Conservation (phyloP, 106 monocot genomes). For the Agapanthus africanus region DNA sequence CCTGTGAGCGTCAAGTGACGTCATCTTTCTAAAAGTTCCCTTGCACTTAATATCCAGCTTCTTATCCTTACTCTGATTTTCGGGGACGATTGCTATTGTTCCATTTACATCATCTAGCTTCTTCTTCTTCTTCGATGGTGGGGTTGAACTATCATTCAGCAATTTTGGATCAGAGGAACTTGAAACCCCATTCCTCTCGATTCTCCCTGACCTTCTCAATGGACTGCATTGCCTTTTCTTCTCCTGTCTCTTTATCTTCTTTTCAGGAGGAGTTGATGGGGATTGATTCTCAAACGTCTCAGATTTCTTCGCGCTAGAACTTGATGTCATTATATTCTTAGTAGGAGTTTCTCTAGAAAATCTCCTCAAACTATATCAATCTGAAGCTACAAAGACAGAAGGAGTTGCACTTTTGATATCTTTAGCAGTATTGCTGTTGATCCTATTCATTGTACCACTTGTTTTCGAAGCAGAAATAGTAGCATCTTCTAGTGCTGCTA, state of each 20-base stretch:
- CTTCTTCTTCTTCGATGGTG: constrained; percentile 9
- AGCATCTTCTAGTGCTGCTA: background rate
- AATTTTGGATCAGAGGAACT: constrained; percentile 14
- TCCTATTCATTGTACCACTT: constrained; percentile 3
- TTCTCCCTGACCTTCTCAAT: constrained; percentile 20
- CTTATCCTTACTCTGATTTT: background rate
- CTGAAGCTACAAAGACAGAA: background rate
- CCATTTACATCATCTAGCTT: background rate
- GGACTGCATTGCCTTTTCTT: constrained; percentile 15
- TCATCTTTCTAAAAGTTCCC: constrained; percentile 13
- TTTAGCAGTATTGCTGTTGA: background rate
- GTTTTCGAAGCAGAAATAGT: constrained; percentile 8
- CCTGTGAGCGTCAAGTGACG: constrained; percentile 14
- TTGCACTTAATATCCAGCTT: background rate
- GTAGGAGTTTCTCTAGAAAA: constrained; percentile 5
- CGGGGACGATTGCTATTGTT: background rate
- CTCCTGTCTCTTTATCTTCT: no score
- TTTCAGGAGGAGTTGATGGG: background rate
- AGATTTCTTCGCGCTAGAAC: constrained; percentile 11
- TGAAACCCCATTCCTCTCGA: constrained; percentile 19
- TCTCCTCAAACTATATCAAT: constrained; percentile 10
- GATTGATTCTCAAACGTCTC: constrained; percentile 14
- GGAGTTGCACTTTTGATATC: constrained; percentile 6
- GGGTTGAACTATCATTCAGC: constrained; percentile 7
- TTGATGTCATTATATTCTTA: constrained; percentile 5